These are phyloP conservation scores for Brassica juncea DNA, from an alignment of 345 rosid species.

Conservation along the genomic window DNA sequence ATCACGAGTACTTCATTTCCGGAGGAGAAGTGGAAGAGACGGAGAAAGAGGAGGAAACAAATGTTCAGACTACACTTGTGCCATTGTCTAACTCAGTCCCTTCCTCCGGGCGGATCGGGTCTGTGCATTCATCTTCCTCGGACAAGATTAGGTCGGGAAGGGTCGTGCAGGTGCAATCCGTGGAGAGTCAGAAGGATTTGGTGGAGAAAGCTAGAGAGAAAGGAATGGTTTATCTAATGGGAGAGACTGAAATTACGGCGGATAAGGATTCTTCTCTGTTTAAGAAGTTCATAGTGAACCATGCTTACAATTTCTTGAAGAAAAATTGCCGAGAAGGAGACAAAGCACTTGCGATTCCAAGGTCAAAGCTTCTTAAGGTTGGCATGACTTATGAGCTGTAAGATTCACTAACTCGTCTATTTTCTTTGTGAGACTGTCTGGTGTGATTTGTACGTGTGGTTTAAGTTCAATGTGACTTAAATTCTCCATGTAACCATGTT, in stretches of 20 bases:
- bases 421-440: background rate
- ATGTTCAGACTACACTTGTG: conserved; percentile 15
- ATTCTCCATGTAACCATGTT: conserved; percentile 11
- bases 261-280: conserved; percentile 48
- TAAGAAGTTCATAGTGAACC: conserved; percentile 65
- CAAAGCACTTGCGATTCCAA: conserved; percentile 61
- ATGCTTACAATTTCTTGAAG: conserved; percentile 56
- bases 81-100: conserved; percentile 28
- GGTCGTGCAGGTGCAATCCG: conserved; percentile 12
- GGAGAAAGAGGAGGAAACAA: conserved; percentile 45
- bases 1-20: conserved; percentile 43
- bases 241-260: conserved; percentile 67
- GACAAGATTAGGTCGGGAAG: conserved; percentile 20
- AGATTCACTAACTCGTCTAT: conserved; percentile 12
- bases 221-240: conserved; percentile 66
- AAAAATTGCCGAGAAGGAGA: conserved; percentile 66
- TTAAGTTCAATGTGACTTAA: background rate
- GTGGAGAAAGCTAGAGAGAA: conserved; percentile 61
- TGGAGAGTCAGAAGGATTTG: conserved; percentile 56
- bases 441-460: background rate
- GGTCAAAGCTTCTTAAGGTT: conserved; percentile 60
- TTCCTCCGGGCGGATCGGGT: conserved; percentile 51
- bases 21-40: conserved; percentile 33
- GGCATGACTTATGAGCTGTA: conserved; percentile 86
- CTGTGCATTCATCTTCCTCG: conserved; percentile 36